A percentile compares a stretch with the other conserved stretches of the same genome.
phyloP scores from a whole-genome alignment of 1,284 basidiomycete genomes.

The Apiotrichum gamsii region DNA sequence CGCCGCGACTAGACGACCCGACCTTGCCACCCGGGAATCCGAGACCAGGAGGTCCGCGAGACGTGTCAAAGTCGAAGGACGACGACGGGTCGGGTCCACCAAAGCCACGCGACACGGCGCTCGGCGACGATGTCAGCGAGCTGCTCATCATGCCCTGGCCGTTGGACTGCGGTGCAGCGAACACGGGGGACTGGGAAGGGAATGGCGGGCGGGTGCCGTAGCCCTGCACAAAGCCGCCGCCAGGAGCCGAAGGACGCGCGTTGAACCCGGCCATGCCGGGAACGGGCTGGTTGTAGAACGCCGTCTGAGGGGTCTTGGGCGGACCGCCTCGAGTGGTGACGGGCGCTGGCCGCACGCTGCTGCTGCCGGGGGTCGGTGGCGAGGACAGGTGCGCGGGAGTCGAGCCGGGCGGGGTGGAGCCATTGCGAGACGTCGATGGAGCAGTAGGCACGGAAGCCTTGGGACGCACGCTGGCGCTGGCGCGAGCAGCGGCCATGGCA shows the following conservation, averaged over 20 bases:
- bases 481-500: constrained; percentile 8
- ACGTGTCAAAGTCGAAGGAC: constrained; percentile 12
- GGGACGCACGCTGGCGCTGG: constrained; percentile 9
- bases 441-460: constrained; percentile 6
- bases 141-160: constrained; percentile 15
- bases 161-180: constrained; percentile 21
- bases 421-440: constrained; percentile 21
- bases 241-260: background rate
- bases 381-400: constrained; percentile 71
- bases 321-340: constrained; percentile 9
- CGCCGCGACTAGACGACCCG: constrained; percentile 3
- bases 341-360: constrained; percentile 11
- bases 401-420: constrained; percentile 21
- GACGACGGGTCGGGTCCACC: constrained; percentile 1
- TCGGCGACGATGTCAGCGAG: constrained; percentile 24
- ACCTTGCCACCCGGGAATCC: constrained; percentile 31
- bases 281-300: constrained; percentile 19
- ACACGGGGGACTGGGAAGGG: constrained; percentile 26
- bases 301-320: constrained; percentile 32
- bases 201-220: constrained; percentile 11
- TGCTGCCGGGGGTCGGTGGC: constrained; percentile 81
- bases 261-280: constrained; percentile 8
- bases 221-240: background rate
- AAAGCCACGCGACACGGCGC: constrained; percentile 11
- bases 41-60: constrained; percentile 27